Conservation (phyloP, 371 early-diverging fungal genomes). For the Apophysomyces ossiformis region DNA sequence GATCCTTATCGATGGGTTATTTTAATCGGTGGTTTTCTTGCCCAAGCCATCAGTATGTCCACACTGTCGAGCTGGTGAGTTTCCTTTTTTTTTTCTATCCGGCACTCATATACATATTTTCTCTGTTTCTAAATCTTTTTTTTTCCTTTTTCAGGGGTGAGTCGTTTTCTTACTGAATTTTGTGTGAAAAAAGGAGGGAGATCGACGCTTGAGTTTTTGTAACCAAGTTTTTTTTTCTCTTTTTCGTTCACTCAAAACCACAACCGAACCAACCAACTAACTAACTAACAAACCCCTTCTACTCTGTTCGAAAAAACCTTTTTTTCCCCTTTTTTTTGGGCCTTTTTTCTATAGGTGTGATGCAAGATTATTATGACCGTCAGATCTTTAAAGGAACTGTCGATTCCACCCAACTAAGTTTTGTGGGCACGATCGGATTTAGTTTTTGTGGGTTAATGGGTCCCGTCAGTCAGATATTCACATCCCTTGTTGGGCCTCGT, state of each 20-base stretch:
- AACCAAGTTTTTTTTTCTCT: too few relatives aligned
- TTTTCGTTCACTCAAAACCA: too few relatives aligned
- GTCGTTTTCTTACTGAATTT: conserved; percentile 1
- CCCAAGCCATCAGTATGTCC: conserved; percentile 40
- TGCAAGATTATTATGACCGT: conserved; percentile 29
- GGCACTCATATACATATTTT: neutral
- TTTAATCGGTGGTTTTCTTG: conserved; percentile 34
- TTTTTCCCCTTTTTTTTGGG: neutral
- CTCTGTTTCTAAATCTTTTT: too few relatives aligned
- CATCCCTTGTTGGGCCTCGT: conserved; percentile 29
- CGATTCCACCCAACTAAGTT: conserved; percentile 26
- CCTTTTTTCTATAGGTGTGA: conserved; percentile 11
- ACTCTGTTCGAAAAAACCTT: neutral
- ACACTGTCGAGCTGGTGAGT: conserved; percentile 43
- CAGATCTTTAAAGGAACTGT: conserved; percentile 32
- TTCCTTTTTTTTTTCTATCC: conserved; percentile 3
- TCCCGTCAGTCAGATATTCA: conserved; percentile 30
- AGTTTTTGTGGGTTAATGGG: conserved; percentile 38
- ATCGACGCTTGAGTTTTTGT: neutral
- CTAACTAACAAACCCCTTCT: neutral
- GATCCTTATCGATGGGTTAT: conserved; percentile 40
- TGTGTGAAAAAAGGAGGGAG: neutral
- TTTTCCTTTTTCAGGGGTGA: conserved; percentile 4
- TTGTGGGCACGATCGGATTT: conserved; percentile 39
- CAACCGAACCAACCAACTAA: too few relatives aligned